Evolutionary conservation across 2,329 filamentous ascomycete species (phyloP).

Genomic region (Penicillium sp.): DNA sequence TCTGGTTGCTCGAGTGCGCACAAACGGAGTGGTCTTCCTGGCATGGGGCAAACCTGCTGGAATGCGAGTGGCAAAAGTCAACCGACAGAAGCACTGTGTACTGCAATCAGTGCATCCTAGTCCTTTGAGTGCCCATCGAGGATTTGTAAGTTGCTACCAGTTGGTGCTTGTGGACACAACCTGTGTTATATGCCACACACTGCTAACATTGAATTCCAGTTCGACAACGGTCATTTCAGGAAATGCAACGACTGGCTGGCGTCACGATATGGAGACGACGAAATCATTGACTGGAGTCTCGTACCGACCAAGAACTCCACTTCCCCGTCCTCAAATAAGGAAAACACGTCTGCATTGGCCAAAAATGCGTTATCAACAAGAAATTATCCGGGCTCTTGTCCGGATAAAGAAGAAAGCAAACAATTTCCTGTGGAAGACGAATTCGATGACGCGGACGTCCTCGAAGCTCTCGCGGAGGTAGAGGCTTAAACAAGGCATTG

Average conservation of each 20-base stretch:
- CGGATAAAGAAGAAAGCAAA: constrained; percentile 16
- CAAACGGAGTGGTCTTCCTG: constrained; percentile 84
- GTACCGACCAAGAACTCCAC: constrained; percentile 32
- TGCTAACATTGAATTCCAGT: constrained; percentile 25
- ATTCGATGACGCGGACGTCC: constrained; percentile 44
- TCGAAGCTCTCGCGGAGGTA: constrained; percentile 40
- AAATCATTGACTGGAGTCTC: constrained; percentile 80
- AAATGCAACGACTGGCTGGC: constrained; percentile 66
- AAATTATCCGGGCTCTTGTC: neutral
- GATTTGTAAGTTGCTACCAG: constrained; percentile 60
- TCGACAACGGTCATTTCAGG: constrained; percentile 47
- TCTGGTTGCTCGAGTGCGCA: constrained; percentile 72
- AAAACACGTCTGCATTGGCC: constrained; percentile 18
- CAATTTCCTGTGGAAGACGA: constrained; percentile 28
- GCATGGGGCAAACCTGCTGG: constrained; percentile 89
- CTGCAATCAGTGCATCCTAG: constrained; percentile 87
- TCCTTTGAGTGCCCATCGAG: constrained; percentile 78
- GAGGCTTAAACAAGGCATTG: constrained; percentile 8
- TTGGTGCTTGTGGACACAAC: neutral
- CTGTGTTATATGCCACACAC: neutral
- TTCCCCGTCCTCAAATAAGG: constrained; percentile 22
- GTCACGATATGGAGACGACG: constrained; percentile 72
- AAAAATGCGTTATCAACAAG: constrained; percentile 6
- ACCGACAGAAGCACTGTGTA: constrained; percentile 72
- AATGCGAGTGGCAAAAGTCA: constrained; percentile 72